A percentile compares a stretch with the other conserved stretches of the same genome.
These are phyloP conservation scores for Xerocomus brunneocitrinus DNA, from an alignment of 768 basidiomycete species.

Conservation along the genomic window DNA sequence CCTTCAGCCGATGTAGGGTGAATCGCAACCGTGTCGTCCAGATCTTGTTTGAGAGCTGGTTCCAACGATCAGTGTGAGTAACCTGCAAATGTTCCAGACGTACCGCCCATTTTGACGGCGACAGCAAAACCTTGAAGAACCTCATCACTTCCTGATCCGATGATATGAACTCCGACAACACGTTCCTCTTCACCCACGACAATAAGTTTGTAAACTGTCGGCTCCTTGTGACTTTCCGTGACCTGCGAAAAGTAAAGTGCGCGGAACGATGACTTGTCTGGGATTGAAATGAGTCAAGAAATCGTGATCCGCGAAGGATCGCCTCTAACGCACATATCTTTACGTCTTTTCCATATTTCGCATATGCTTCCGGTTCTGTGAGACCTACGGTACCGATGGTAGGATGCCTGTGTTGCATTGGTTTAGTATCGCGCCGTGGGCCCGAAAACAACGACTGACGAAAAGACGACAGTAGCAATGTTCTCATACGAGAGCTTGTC, in stretches of 20 bases:
- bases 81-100: slow-evolving; percentile 11
- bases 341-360: slow-evolving; percentile 82
- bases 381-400: slow-evolving; percentile 94
- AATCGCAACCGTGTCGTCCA: slow-evolving; percentile 89
- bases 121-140: slow-evolving; percentile 93
- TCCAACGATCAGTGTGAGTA: slow-evolving; percentile 4
- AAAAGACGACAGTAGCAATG: slow-evolving; percentile 95
- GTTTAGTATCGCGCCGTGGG: slow-evolving; percentile 4
- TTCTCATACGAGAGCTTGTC: slow-evolving; percentile 87
- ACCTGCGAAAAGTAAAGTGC: slow-evolving; percentile 92
- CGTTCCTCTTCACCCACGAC: slow-evolving; percentile 85
- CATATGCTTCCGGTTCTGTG: slow-evolving; percentile 85
- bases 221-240: slow-evolving; percentile 87
- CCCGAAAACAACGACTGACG: slow-evolving; percentile 51
- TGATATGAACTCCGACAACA: slow-evolving; percentile 93
- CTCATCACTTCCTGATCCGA: slow-evolving; percentile 91
- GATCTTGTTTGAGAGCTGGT: slow-evolving; percentile 67
- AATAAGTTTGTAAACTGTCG: slow-evolving; percentile 90
- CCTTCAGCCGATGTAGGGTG: slow-evolving; percentile 87
- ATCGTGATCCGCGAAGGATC: not conserved
- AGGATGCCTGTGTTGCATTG: slow-evolving; percentile 61
- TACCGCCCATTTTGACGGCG: slow-evolving; percentile 93
- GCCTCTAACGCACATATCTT: slow-evolving; percentile 74
- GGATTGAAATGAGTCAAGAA: not conserved
- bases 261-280: slow-evolving; percentile 78